phyloP scores from a whole-genome alignment of 1,284 basidiomycete species.

The Cryptococcus sp. region DNA sequence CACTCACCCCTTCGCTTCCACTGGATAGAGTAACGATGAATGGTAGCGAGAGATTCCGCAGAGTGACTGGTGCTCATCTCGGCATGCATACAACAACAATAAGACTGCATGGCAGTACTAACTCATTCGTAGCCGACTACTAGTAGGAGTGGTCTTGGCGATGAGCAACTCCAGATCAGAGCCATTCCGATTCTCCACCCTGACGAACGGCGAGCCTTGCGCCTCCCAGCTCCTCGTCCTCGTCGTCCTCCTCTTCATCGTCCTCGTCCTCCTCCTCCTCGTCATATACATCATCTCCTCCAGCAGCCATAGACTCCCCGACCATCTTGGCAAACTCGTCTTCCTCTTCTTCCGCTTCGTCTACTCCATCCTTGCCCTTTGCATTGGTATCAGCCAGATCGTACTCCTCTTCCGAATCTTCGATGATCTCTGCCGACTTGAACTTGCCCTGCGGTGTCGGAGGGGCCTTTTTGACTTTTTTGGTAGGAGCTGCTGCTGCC shows the following conservation, averaged over 20 bases:
- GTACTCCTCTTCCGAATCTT: slow-evolving; percentile 36
- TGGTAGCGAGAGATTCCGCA: no score
- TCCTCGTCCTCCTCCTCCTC: slow-evolving; percentile 26
- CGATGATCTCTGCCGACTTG: slow-evolving; percentile 39
- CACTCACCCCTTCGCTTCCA: no score
- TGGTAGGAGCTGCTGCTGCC: neutral
- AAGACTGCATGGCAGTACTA: no score
- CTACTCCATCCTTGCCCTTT: neutral
- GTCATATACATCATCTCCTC: slow-evolving; percentile 7
- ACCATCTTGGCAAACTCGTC: slow-evolving; percentile 41
- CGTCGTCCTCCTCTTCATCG: slow-evolving; percentile 31
- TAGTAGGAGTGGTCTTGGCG: no score
- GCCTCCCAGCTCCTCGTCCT: slow-evolving; percentile 32
- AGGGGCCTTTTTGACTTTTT: slow-evolving; percentile 2
- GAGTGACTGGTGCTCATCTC: no score
- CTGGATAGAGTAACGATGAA: no score
- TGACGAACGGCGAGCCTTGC: slow-evolving; percentile 22
- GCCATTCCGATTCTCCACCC: slow-evolving; percentile 9
- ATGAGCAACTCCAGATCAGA: no score
- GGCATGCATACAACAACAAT: no score
- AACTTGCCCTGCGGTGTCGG: slow-evolving; percentile 18
- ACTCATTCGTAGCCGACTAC: no score
- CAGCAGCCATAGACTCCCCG: slow-evolving; percentile 25
- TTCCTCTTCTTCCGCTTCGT: slow-evolving; percentile 19
- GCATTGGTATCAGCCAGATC: neutral